Base-by-base conservation (phyloP, 2,329 filamentous ascomycete species). In the Macroventuria anomochaeta region DNA sequence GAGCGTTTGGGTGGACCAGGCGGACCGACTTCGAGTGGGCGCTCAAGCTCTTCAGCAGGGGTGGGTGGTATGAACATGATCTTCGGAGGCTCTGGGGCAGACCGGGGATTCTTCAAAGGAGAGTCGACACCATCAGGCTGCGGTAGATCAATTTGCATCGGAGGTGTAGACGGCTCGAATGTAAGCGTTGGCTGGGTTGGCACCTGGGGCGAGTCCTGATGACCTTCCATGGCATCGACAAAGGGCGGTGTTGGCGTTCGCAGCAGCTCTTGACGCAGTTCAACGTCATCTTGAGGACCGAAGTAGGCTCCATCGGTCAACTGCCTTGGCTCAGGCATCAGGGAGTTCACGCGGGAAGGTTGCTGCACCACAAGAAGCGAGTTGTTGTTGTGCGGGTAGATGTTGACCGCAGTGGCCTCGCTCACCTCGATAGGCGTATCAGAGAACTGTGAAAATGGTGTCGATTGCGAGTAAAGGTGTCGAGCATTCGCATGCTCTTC, bases 351-450 rank as follows among this genome's bases (percentile, higher is more conserved):
- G 3, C 71, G 68, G 6, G 74, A 67, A 13, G 69, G 51, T 48
- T 84, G 81, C 61, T 88, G 82, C n/a, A 88, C 82, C n/a, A 88
- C 71, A n/a, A 87, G 74, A 5, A 88, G 71, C 6, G 84, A 87
- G 36, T 83, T 75, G 59, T 88, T 88, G 69, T 85, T 85, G 70
- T 88, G 85, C 2, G 85, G 80, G 57, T 82, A 87, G 28, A 87
- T 80, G 53, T 78, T 83, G 12, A 88, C 78, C 10, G 83, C 83
- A 34, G 78, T 85, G 8, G 85, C 85, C 67, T 88, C 84, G 54
- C 79, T 83, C 46, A 88, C 79, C 69, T 88, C 85, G 10, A 83
- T 72, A 0, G 81, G 81, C 0, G 81, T 83, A 36, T 77, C 61
- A 59, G 81, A 58, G 72, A 74, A 59, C 74, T 79, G 51, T 70